These are phyloP conservation scores for Neurospora sp. DNA, from an alignment of 495 filamentous ascomycete species.

Conservation along the genomic window DNA sequence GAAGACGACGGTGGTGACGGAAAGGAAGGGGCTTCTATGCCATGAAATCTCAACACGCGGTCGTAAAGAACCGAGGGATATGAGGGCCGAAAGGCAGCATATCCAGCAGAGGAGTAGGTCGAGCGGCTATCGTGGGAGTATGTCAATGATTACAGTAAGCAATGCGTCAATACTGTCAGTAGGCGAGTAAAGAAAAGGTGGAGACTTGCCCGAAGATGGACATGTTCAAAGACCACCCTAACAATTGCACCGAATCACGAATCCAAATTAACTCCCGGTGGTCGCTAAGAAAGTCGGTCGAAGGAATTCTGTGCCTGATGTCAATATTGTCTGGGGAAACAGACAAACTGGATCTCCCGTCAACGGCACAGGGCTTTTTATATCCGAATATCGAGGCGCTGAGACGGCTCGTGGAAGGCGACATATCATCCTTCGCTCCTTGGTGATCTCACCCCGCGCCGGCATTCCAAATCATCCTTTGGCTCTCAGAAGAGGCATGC, in stretches of 20 bases:
- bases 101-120: constrained; percentile 44
- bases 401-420: not conserved
- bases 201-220: constrained; percentile 1
- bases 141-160: not conserved
- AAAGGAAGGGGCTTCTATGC: not conserved
- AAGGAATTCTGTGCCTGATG: not conserved
- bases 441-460: not conserved
- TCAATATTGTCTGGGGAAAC: not conserved
- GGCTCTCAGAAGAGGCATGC: not conserved
- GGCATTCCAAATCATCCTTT: not conserved
- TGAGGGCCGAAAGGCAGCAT: constrained; percentile 53
- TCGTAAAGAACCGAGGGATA: constrained; percentile 48
- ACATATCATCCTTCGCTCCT: not conserved
- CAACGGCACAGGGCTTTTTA: not conserved
- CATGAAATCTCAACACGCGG: constrained; percentile 45
- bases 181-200: not conserved
- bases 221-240: not conserved
- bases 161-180: not conserved
- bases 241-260: not conserved
- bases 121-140: constrained; percentile 13
- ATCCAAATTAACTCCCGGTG: not conserved
- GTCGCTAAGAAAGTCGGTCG: not conserved
- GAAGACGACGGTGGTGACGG: not conserved
- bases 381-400: not conserved
- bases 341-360: not conserved